Conservation (phyloP, 1,284 basidiomycete species). For the Leccinum pseudoinsigne region DNA sequence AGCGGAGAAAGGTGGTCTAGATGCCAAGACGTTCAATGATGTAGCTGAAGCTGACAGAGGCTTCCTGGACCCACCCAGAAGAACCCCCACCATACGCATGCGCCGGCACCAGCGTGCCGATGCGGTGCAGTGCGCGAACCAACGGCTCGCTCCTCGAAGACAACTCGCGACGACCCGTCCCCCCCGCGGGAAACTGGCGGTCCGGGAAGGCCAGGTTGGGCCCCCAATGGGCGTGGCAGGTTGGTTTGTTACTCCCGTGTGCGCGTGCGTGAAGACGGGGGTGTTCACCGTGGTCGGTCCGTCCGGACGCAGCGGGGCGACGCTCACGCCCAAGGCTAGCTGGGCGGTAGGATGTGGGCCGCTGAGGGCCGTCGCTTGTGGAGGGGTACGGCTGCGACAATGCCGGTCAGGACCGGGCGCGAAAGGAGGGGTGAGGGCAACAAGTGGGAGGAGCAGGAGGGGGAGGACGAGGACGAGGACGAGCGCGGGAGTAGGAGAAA, state of each 20-base stretch:
- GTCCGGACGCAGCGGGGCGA: neutral
- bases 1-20: neutral
- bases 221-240: neutral
- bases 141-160: neutral
- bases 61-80: neutral
- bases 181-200: neutral
- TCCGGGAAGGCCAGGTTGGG: neutral
- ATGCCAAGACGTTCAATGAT: neutral
- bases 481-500: slow-evolving; percentile 8
- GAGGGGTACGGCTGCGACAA: neutral
- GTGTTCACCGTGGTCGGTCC: neutral
- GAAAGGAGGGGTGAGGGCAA: neutral
- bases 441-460: neutral
- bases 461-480: slow-evolving; percentile 22
- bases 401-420: neutral
- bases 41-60: neutral
- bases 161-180: neutral
- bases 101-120: too few relatives aligned
- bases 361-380: neutral
- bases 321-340: neutral
- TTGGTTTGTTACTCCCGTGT: neutral
- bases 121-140: neutral
- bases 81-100: too few relatives aligned
- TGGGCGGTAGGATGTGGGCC: neutral
- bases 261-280: neutral